These are phyloP conservation scores for Microdochium trichocladiopsis DNA, from an alignment of 2,329 filamentous ascomycete genomes.

Conservation along the genomic window DNA sequence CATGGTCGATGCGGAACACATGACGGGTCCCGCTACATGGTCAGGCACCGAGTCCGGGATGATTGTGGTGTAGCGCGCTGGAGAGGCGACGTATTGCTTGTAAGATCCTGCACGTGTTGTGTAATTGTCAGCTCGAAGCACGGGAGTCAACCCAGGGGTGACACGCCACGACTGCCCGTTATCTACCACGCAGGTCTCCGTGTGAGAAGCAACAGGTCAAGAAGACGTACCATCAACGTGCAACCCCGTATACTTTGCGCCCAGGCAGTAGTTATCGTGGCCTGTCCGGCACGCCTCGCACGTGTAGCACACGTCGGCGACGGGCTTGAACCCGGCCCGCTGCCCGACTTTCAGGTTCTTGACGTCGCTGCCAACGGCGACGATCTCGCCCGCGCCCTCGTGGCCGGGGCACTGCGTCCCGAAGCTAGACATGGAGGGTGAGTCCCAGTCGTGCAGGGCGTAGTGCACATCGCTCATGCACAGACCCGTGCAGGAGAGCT, in stretches of 20 bases:
- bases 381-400: conserved; percentile 29
- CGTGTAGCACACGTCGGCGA: conserved; percentile 20
- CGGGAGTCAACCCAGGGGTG: no score
- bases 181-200: no score
- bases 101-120: conserved; percentile 34
- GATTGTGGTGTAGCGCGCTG: conserved; percentile 45
- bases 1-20: conserved; percentile 52
- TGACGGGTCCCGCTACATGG: conserved; percentile 48
- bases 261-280: conserved; percentile 22
- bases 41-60: conserved; percentile 40
- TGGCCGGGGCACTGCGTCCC: conserved; percentile 20
- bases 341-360: conserved; percentile 24
- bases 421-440: conserved; percentile 6
- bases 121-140: no score
- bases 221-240: conserved; percentile 2
- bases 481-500: conserved; percentile 8
- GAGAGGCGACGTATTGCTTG: conserved; percentile 50
- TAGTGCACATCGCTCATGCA: conserved; percentile 11
- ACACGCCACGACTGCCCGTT: no score
- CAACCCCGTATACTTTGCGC: conserved; percentile 7
- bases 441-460: conserved; percentile 8
- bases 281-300: conserved; percentile 27
- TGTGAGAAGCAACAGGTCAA: no score
- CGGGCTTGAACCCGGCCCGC: conserved; percentile 28
- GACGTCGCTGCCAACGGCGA: conserved; percentile 23